Base-by-base conservation (phyloP, 2,329 filamentous ascomycete species). In the Fusarium ramigenum region DNA sequence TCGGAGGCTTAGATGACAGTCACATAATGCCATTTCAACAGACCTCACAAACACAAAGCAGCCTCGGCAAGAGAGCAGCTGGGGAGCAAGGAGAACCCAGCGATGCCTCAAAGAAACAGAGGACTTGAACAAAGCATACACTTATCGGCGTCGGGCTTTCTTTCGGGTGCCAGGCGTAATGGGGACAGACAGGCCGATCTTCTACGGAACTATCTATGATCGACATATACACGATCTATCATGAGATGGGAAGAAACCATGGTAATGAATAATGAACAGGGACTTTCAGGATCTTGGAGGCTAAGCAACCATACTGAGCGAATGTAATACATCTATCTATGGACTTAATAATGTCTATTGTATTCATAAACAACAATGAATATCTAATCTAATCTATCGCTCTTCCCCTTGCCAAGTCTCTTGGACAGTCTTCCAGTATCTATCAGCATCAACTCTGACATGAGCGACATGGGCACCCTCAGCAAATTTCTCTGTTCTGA, bases 401-500 rank as follows among this genome's bases (percentile, higher is more conserved):
- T 12, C 21, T 34, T 61, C 60, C 7, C 78, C 81, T 40, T 82
- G 78, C 87, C 87, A 90, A 2, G 83, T 82, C 62, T 85, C 82
- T 44, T 75, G 82, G 6, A 89, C 81, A 25, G 83, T 78, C 9
- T 70, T 73, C 88, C 88, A 90, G 75, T 90, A 90, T 61, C 87
- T 80, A 50, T 80, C 77, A 32, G 79, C 78, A 65, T 89, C 85
- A 1, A 75, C 75, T 67, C 84, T 83, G 64, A 83, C 82, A 66
- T 88, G 87, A 23, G 86, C 83, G 30, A 90, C 87, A 77, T 90
- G 88, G 30, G 80, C 79, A 8, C 84, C 87, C 40, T 82, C 81
- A 34, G 79, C 78, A 59, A 89, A 89, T 72, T 78, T 76, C 73
- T 88, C 88, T 69, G 80, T 76, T 52, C 82, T 78, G 4, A 88